Base-by-base conservation (phyloP, 1,284 basidiomycete genomes). In the Boletus sp. region DNA sequence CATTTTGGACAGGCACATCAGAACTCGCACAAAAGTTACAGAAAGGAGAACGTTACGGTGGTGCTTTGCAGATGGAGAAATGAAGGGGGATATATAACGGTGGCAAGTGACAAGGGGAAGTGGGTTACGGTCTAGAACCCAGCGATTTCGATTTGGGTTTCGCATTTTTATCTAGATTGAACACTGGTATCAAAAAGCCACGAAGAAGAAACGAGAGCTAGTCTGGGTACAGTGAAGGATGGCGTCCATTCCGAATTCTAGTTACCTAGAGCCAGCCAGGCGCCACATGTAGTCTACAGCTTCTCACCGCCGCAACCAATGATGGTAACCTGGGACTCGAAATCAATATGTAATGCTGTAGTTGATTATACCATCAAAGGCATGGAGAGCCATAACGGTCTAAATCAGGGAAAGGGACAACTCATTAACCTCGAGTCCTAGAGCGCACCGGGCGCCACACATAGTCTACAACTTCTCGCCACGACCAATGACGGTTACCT, bases 301-400 rank as follows among this genome's bases (percentile, higher is more conserved):
- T 50, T 60, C 51, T 69, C 68, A n/a, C n/a, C n/a, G 29, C 68
- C 68, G 8, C 66, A 64, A 19, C 65, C 66, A 23, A 69, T 69
- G 41, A 68, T 66, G 16, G 56, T 66, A 6, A 68, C 66, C 64
- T 69, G 36, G 39, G 13, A 42, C 30, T 14, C 6, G n/a, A 13
- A 10, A 29, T 54, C 44, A 62, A 25, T 45, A 50, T n/a, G n/a
- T n/a, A n/a, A 51, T 46, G 23, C 10, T 40, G 36, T 33, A 40
- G 20, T 46, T n/a, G 39, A 49, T 50, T 33, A 45, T 19, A 16
- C 41, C 47, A 43, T 50, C 49, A 48, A 49, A 40, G 45, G 34
- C n/a, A 34, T 23, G 16, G 7, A 37, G 10, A n/a, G 16, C 34
- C 37, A 46, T 19, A 36, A 37, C 10, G 7, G 13, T 30, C 29